Evolutionary conservation across 139 green algal genomes (phyloP), one percentile per base, ranked within the genome.

Genomic region (Monoraphidium neglectum): DNA sequence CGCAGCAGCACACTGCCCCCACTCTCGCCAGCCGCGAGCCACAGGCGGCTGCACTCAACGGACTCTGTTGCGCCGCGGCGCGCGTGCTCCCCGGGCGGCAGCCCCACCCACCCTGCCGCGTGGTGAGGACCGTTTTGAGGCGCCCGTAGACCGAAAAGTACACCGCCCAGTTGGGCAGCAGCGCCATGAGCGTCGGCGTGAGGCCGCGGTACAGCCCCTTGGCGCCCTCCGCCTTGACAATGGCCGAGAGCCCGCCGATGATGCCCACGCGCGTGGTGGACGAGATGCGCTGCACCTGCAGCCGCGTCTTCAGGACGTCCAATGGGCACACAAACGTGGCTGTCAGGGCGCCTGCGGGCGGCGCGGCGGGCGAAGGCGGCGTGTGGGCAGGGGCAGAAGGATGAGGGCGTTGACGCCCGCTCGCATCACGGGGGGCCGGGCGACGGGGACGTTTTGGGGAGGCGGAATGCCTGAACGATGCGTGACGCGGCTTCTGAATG

Each of bases 141-240:
- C 88, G 83, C 75, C 97, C 94, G 70, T 98, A 98, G 0, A 93
- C 88, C 15, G 92, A 90, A 75, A 98, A 98, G 83, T 98, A 98
- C 8, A 97, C 94, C 13, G 95, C 96, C 96, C 96, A 99, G 78
- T 98, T 99, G 37, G 96, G 96, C 32, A 99, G 88, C 68, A 99
- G 86, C 3, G 96, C 96, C 35, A 98, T 78, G 3, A 99, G 79
- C 3, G 96, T 98, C 30, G 96, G 96, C 0, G 91, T 92, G 4
- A 99, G 85, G 0, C 96, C 96, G 2, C 91, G 74, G 82, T 99
- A 99, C 67, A 99, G 76, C 13, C 94, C 96, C 2, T 60, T 63
- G 5, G 91, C 53, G 2, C 96, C 96, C 75, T 99, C 96, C 49
- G 91, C 71, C 26, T 75, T 78, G 13, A 95, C 75, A 32, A 99